Evolutionary conservation across 1,139 yeast species (phyloP).

Genomic region (Saccharomyces hybrid): DNA sequence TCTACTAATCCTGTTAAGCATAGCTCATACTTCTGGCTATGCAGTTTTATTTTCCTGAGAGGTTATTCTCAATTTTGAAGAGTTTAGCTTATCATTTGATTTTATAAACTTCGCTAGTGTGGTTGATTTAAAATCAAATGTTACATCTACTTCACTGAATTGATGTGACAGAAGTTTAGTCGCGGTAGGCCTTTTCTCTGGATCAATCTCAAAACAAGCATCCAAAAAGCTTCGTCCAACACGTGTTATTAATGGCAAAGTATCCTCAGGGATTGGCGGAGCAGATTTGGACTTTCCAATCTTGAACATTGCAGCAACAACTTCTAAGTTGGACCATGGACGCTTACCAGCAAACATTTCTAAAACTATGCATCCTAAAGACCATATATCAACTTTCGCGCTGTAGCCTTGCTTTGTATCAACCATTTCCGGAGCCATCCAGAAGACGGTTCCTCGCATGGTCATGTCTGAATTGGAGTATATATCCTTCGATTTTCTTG

Average conservation of each 20-base stretch:
- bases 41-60: slow-evolving; percentile 16
- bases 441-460: slow-evolving; percentile 95
- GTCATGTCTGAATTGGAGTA: slow-evolving; percentile 94
- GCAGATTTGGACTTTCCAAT: slow-evolving; percentile 73
- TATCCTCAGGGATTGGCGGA: slow-evolving; percentile 92
- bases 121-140: slow-evolving; percentile 58
- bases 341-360: slow-evolving; percentile 89
- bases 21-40: neutral
- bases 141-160: slow-evolving; percentile 45
- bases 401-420: slow-evolving; percentile 87
- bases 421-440: slow-evolving; percentile 99
- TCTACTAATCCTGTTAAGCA: neutral
- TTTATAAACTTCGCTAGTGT: slow-evolving; percentile 51
- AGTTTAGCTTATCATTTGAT: slow-evolving; percentile 40
- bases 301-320: slow-evolving; percentile 64
- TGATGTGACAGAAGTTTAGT: slow-evolving; percentile 52
- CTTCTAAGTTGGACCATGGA: slow-evolving; percentile 78
- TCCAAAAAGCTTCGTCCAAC: slow-evolving; percentile 67
- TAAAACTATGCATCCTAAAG: slow-evolving; percentile 88
- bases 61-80: slow-evolving; percentile 26
- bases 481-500: slow-evolving; percentile 78
- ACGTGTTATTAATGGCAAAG: slow-evolving; percentile 51
- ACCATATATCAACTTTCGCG: slow-evolving; percentile 91
- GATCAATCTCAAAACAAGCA: slow-evolving; percentile 72
- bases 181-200: slow-evolving; percentile 85